Evolutionary conservation across 164 flowering plant species (phyloP), one percentile per base, ranked within the genome.

Genomic region (Liriodendron chinense): DNA sequence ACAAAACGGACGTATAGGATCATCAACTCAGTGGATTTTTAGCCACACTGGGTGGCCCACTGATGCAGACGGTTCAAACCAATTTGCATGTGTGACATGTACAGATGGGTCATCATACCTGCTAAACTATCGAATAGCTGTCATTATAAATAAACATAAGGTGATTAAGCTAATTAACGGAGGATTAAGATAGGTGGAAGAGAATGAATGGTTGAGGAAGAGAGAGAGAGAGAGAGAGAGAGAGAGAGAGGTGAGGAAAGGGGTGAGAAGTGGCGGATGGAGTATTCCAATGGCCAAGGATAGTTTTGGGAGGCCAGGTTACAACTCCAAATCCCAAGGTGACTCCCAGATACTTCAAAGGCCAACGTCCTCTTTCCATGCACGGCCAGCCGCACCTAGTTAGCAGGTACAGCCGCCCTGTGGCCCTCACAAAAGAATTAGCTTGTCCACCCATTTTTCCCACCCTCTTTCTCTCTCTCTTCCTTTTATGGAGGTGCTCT

Each of bases 221-320:
- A 14, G 22, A 4, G 70, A 43, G 53, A 43, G 70, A 68, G 70
- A 65, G 49, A 68, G 50, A 68, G 50, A 43, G 57, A 47, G 9
- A 23, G 68, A 28, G 50, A 57, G 16, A 12, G 20, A 72, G 18
- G 28, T 2, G 24, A 18, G 4, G 1, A 9, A 10, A 12, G 47
- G 76, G 61, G 59, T 73, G 76, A 10, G 76, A 74, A 74, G 70
- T 20, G 76, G 76, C 76, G 76, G 62, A 65, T 74, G 76, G 70
- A 28, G 69, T 3, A 48, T 24, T 65, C 76, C 69, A 74, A 65
- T 26, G 47, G 76, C 76, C 76, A 74, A 25, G 20, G 12, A 49
- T 7, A 25, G 70, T 22, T 26, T 9, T 14, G 16, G 12, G 10
- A n/a, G 4, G n/a, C n/a, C n/a, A n/a, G 75, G 63, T 48, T 20